Base-by-base conservation (phyloP, 2,329 filamentous ascomycete genomes). In the Pseudovirgaria hyperparasitica region DNA sequence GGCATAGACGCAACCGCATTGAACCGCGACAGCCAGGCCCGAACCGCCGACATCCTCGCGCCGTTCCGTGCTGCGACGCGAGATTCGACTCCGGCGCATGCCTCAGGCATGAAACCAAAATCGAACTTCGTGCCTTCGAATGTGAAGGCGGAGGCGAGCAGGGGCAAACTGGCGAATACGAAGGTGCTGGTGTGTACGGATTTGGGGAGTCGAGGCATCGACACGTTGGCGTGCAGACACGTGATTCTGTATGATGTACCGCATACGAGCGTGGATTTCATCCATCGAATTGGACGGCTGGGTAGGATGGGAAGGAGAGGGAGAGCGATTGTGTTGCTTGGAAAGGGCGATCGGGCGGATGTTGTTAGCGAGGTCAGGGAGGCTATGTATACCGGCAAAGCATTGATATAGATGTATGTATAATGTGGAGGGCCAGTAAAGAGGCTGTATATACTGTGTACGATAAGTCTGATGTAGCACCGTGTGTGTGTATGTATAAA, bases 161-260 rank as follows among this genome's bases (percentile, higher is more conserved):
- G 35, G 8, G 28, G 74, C 30, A 60, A 60, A 9, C 60, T 93
- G 18, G 60, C 70, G 17, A 86, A 87, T 46, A 85, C 80, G 23
- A 92, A 85, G 53, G 87, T 93, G 8, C 71, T 98, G 20, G 87
- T 98, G 3, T 90, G 85, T 9, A 98, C 90, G 1, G 90, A 98
- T 53, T 60, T 98, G 31, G 84, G 82, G 4, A 93, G 85, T 5
- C 65, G 90, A 40, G 90, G 90, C 36, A 93, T 98, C 42, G 90
- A 98, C 53, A 98, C 90, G 0, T 58, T 94, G 16, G 79, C 82
- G 11, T 87, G 96, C 11, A 71, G 82, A 31, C 82, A 92, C 40
- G 90, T 98, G 27, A 77, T 98, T 29, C 60, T 98, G 15, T 96
- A 93, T 53, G 85, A 98, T 50, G 87, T 98, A n/a, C 90, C 90